Conservation (phyloP, 148 eudicot genomes). For the Camellia lanceoleosa region DNA sequence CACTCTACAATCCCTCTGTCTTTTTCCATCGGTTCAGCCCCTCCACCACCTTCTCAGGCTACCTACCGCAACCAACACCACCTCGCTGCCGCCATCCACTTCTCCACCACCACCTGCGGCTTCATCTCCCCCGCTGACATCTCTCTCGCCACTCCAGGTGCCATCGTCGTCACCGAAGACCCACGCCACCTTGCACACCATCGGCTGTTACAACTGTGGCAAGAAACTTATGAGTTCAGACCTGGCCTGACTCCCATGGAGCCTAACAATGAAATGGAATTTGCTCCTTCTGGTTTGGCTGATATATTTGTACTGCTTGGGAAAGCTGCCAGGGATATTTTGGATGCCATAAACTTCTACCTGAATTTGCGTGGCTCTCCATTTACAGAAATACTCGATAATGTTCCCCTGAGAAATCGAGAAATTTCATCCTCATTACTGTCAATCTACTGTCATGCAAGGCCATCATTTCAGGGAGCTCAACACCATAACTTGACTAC, state of each 20-base stretch:
- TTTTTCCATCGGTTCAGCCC: too few relatives aligned
- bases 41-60: too few relatives aligned
- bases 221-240: slow-evolving; percentile 84
- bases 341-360: slow-evolving; percentile 83
- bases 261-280: slow-evolving; percentile 56
- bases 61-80: too few relatives aligned
- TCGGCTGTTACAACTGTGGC: slow-evolving; percentile 89
- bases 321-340: slow-evolving; percentile 71
- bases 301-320: slow-evolving; percentile 75
- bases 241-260: slow-evolving; percentile 71
- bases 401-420: slow-evolving; percentile 77
- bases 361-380: slow-evolving; percentile 85
- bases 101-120: too few relatives aligned
- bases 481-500: slow-evolving; percentile 72
- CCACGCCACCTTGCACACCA: too few relatives aligned
- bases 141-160: too few relatives aligned
- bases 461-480: slow-evolving; percentile 90
- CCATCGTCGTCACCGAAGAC: too few relatives aligned
- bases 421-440: slow-evolving; percentile 90
- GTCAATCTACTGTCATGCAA: slow-evolving; percentile 75
- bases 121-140: too few relatives aligned
- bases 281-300: slow-evolving; percentile 77
- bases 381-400: slow-evolving; percentile 89
- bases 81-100: too few relatives aligned
- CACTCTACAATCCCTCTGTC: too few relatives aligned